A percentile compares a stretch with the other conserved stretches of the same genome.
Evolutionary conservation across 2,329 filamentous ascomycete species (phyloP).

Genomic region (Cladosporium cucumerinum): DNA sequence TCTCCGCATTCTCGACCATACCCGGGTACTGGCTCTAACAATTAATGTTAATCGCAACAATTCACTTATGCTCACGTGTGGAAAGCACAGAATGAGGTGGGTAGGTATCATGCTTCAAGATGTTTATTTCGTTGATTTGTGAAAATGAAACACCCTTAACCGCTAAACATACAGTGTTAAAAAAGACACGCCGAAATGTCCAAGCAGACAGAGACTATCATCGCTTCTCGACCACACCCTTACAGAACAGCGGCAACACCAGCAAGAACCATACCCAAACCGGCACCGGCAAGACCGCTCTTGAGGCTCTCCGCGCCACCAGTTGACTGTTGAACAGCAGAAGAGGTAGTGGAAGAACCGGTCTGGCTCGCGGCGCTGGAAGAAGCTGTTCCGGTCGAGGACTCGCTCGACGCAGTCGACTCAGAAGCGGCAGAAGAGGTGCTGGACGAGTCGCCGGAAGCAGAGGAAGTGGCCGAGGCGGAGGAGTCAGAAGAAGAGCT

Average conservation of each 20-base stretch:
- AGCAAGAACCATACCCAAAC: constrained; percentile 24
- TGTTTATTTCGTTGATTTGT: background rate
- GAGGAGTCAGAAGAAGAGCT: background rate
- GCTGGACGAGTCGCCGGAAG: background rate
- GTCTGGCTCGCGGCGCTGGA: constrained; percentile 2
- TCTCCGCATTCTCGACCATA: background rate
- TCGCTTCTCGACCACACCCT: background rate
- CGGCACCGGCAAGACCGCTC: background rate
- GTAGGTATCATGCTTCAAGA: background rate
- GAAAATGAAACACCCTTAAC: background rate
- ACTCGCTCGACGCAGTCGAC: background rate
- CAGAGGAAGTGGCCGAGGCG: constrained; percentile 6
- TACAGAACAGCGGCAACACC: constrained; percentile 27
- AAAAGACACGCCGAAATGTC: background rate
- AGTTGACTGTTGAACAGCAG: background rate
- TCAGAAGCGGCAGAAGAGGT: constrained; percentile 3
- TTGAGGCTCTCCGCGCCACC: constrained; percentile 7
- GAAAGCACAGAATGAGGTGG: background rate
- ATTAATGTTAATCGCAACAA: background rate
- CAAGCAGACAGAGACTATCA: background rate
- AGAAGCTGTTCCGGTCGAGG: background rate
- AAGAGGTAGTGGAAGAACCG: background rate
- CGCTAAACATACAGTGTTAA: background rate
- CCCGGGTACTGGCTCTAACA: background rate
- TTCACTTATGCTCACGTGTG: background rate